These are phyloP conservation scores for Xylaria hypoxylon DNA, from an alignment of 2,329 filamentous ascomycete genomes.

Conservation along the genomic window DNA sequence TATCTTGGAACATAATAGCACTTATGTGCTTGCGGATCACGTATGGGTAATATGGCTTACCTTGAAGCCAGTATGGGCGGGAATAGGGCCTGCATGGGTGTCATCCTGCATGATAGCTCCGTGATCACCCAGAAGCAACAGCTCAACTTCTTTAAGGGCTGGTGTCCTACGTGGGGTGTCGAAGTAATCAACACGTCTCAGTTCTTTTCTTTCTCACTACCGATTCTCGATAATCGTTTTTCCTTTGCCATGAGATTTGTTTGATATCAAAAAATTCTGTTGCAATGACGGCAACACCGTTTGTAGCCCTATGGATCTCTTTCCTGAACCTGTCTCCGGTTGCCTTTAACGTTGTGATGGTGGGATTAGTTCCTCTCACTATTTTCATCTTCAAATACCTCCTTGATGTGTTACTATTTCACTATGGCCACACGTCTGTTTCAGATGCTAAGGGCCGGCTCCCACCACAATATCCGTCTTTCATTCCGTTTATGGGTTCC, in stretches of 20 bases:
- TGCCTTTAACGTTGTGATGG: constrained; percentile 10
- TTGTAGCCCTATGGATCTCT: constrained; percentile 28
- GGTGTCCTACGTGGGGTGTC: neutral
- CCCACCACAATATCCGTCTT: constrained; percentile 32
- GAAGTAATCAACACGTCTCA: neutral
- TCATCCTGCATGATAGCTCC: constrained; percentile 13
- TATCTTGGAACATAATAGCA: neutral
- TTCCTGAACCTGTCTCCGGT: constrained; percentile 25
- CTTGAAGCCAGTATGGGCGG: neutral
- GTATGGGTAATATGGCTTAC: constrained; percentile 11
- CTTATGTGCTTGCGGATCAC: neutral
- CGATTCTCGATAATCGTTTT: neutral
- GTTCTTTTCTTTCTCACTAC: neutral
- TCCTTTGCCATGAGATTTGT: constrained; percentile 9
- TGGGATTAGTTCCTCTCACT: constrained; percentile 17
- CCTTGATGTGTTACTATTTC: constrained; percentile 26
- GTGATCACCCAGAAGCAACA: neutral
- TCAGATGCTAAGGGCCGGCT: constrained; percentile 20
- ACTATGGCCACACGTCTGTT: constrained; percentile 25
- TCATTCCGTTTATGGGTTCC: constrained; percentile 33
- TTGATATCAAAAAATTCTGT: neutral
- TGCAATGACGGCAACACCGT: constrained; percentile 32
- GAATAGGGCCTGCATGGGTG: constrained; percentile 3
- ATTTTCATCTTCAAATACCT: constrained; percentile 25
- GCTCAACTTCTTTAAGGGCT: constrained; percentile 15